These are phyloP conservation scores for Fulvia fulva DNA, from an alignment of 2,329 filamentous ascomycete species.

Conservation along the genomic window DNA sequence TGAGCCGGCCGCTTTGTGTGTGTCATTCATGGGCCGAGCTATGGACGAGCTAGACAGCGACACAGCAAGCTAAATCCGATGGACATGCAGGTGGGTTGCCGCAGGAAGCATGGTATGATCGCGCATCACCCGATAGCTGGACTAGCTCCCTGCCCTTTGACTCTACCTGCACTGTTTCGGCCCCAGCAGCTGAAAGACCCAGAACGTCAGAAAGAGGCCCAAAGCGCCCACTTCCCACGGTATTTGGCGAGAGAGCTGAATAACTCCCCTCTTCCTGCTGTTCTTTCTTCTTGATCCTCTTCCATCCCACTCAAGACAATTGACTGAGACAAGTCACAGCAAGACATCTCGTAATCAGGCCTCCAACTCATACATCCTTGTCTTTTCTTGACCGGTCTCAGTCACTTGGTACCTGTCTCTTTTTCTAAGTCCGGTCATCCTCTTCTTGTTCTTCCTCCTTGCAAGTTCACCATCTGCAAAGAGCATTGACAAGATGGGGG, in stretches of 20 bases:
- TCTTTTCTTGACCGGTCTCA: background rate
- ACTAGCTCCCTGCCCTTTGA: background rate
- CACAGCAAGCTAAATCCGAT: conserved; percentile 1
- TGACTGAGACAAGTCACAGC: background rate
- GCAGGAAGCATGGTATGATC: conserved; percentile 3
- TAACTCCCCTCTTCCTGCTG: background rate
- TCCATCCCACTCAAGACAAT: background rate
- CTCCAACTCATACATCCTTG: background rate
- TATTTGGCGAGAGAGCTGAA: background rate
- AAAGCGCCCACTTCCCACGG: background rate
- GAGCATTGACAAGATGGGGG: conserved; percentile 8
- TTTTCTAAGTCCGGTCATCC: background rate
- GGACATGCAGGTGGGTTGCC: background rate
- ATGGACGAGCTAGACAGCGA: background rate
- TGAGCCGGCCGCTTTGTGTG: background rate
- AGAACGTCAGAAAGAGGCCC: background rate
- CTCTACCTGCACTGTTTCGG: background rate
- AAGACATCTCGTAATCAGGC: conserved; percentile 3
- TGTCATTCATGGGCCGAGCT: conserved; percentile 1
- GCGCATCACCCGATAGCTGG: background rate
- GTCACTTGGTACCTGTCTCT: background rate
- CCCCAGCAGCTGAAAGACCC: conserved; percentile 1
- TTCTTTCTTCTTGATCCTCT: conserved; percentile 3
- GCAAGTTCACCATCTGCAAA: background rate
- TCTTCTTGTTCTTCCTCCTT: background rate